Percentiles rank a stretch among this genome's conserved stretches.
phyloP scores from a whole-genome alignment of 2,329 filamentous ascomycete genomes.

The Cytospora leucostoma region DNA sequence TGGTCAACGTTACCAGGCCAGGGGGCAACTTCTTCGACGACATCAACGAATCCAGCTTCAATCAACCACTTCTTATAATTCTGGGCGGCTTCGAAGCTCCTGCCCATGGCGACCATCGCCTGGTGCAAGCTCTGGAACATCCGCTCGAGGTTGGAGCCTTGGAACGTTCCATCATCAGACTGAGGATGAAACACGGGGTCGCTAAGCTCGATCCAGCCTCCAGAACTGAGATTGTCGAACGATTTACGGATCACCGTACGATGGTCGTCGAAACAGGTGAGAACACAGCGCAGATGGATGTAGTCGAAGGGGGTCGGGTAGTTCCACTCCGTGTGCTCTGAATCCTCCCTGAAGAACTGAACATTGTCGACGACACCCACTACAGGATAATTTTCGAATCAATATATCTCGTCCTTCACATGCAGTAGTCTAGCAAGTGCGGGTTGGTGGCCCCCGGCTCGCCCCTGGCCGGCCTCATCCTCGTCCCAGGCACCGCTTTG shows the following conservation, averaged over 20 bases:
- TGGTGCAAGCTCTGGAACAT: neutral
- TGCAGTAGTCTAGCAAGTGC: neutral
- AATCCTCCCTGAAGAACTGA: conserved; percentile 16
- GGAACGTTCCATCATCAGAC: conserved; percentile 4
- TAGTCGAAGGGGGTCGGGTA: conserved; percentile 5
- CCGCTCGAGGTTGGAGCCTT: neutral
- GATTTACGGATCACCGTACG: conserved; percentile 3
- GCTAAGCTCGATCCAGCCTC: conserved; percentile 13
- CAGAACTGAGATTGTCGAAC: neutral
- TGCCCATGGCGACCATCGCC: conserved; percentile 28
- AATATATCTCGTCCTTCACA: neutral
- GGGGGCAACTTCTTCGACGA: conserved; percentile 31
- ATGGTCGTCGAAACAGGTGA: conserved; percentile 14
- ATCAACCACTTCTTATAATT: conserved; percentile 34
- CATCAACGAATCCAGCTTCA: conserved; percentile 36
- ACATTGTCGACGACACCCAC: conserved; percentile 9
- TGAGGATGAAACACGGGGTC: conserved; percentile 4
- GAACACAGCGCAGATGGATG: neutral
- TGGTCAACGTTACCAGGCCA: neutral
- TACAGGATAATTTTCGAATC: neutral
- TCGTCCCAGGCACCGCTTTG: neutral
- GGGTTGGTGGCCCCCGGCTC: neutral
- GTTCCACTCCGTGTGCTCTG: conserved; percentile 6
- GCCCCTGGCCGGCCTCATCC: neutral
- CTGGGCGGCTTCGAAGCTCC: conserved; percentile 16